Evolutionary conservation across 176 grass and related monocot species (phyloP).

Genomic region (Rhynchospora pubera): DNA sequence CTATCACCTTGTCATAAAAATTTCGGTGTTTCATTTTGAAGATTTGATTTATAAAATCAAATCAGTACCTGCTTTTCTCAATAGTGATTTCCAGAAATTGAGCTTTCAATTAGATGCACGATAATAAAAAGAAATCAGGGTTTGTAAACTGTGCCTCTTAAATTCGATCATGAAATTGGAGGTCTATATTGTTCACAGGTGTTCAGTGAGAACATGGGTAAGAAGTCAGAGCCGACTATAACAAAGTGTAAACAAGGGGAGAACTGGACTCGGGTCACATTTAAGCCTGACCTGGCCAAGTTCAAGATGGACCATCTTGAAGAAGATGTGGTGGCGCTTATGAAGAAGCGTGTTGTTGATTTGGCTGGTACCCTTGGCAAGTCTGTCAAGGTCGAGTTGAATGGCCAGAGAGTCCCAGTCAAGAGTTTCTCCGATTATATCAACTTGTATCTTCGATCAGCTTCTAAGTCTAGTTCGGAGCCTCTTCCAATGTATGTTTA

Average conservation of each 20-base stretch:
- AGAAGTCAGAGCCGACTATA: conserved; percentile 62
- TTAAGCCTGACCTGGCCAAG: conserved; percentile 81
- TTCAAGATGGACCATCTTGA: conserved; percentile 75
- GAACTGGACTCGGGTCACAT: conserved; percentile 83
- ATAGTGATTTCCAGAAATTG: not conserved
- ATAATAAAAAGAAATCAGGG: not conserved
- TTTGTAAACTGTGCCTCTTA: not conserved
- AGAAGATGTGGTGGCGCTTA: conserved; percentile 80
- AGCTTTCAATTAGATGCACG: not conserved
- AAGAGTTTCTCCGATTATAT: conserved; percentile 61
- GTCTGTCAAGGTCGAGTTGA: conserved; percentile 80
- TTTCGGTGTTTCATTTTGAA: too few species aligned
- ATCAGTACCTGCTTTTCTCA: not conserved
- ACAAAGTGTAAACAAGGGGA: conserved; percentile 62
- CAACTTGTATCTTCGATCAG: conserved; percentile 50
- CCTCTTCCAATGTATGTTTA: conserved; percentile 30
- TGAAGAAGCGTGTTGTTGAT: conserved; percentile 89
- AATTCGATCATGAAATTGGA: not conserved
- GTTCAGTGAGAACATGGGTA: conserved; percentile 80
- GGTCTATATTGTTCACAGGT: conserved; percentile 26
- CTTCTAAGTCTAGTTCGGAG: conserved; percentile 22
- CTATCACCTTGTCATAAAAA: too few species aligned
- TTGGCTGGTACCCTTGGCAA: conserved; percentile 74
- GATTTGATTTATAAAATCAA: too few species aligned
- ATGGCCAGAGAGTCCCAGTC: conserved; percentile 47